Conservation (phyloP, 1,284 basidiomycete genomes). For the Phaffia rhodozyma region DNA sequence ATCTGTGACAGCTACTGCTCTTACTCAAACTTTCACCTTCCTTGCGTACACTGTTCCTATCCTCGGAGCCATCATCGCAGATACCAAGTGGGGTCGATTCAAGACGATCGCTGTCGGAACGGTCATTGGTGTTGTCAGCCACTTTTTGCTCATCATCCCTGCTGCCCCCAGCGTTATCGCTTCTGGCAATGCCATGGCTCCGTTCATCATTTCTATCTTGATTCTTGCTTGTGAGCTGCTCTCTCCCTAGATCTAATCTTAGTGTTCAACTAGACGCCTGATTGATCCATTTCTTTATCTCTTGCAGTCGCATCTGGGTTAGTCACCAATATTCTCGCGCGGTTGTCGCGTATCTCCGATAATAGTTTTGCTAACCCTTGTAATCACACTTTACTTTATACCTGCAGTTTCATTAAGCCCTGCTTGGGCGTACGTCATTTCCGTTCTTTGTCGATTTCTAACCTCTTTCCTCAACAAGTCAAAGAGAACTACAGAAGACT, state of each 20-base stretch:
- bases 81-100: slow-evolving; percentile 59
- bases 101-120: slow-evolving; percentile 48
- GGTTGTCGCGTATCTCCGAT: too few species aligned
- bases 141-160: slow-evolving; percentile 19
- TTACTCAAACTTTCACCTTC: slow-evolving; percentile 12
- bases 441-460: too few species aligned
- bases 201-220: slow-evolving; percentile 34
- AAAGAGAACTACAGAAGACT: too few species aligned
- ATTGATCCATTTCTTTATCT: too few species aligned
- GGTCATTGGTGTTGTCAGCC: slow-evolving; percentile 24
- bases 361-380: neutral
- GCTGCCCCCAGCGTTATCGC: slow-evolving; percentile 32
- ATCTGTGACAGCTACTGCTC: neutral
- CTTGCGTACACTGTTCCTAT: slow-evolving; percentile 27
- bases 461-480: too few species aligned
- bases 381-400: neutral
- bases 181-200: slow-evolving; percentile 18
- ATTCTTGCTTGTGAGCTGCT: slow-evolving; percentile 26
- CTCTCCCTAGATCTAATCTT: slow-evolving; percentile 7
- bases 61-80: slow-evolving; percentile 58
- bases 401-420: slow-evolving; percentile 22
- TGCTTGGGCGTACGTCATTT: slow-evolving; percentile 22
- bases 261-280: too few species aligned
- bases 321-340: too few species aligned
- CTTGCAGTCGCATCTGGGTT: too few species aligned